These are phyloP conservation scores for Mycena epipterygia DNA, from an alignment of 768 basidiomycete species.

Conservation along the genomic window DNA sequence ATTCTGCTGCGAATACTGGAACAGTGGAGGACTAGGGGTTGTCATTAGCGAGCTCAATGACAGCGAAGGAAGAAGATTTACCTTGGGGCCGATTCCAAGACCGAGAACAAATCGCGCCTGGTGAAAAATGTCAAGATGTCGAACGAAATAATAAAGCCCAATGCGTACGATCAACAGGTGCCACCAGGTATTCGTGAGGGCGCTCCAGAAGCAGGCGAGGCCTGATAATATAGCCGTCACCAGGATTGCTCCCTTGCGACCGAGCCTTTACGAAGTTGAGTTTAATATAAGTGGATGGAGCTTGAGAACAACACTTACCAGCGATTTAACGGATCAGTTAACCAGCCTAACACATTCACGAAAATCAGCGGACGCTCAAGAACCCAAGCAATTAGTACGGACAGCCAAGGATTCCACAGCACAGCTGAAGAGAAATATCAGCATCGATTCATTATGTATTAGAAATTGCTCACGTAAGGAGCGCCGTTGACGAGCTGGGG, in stretches of 20 bases:
- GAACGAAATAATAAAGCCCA: background rate
- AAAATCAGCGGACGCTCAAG: background rate
- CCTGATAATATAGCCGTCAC: background rate
- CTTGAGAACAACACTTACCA: background rate
- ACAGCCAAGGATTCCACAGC: background rate
- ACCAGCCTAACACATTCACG: background rate
- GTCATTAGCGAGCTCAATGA: background rate
- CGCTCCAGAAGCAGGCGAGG: slow-evolving; percentile 40
- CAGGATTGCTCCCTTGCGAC: background rate
- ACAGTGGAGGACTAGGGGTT: slow-evolving; percentile 69
- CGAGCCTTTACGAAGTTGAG: background rate
- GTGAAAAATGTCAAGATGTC: background rate
- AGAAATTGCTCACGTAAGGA: background rate
- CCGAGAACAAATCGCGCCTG: background rate
- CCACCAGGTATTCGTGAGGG: slow-evolving; percentile 39
- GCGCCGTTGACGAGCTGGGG: background rate
- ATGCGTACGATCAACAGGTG: slow-evolving; percentile 36
- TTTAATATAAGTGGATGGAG: background rate
- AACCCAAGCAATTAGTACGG: background rate
- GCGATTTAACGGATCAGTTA: background rate
- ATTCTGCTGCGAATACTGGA: slow-evolving; percentile 73
- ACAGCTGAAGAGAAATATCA: background rate
- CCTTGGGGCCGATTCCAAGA: background rate
- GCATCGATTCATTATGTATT: background rate
- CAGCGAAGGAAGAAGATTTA: background rate